Evolutionary conservation across 352 stramenopile genomes (phyloP).

Genomic region (Phytophthora boehmeriae): DNA sequence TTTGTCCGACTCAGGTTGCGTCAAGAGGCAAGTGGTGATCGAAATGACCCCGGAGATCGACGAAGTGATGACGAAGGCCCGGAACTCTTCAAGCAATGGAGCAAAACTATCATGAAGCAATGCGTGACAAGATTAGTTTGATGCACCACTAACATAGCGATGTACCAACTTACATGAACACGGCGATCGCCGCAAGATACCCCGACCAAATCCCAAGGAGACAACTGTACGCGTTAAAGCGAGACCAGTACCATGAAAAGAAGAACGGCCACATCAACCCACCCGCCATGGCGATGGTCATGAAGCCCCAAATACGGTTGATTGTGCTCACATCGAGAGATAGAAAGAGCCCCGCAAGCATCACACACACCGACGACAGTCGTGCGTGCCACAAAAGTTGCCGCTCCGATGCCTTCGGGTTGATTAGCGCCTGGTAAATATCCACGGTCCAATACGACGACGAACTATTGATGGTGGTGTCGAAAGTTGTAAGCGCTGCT

Average conservation of each 20-base stretch:
- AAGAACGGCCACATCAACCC: conserved; percentile 79
- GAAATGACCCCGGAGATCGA: conserved; percentile 55
- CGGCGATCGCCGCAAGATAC: conserved; percentile 53
- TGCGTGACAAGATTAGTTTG: neutral
- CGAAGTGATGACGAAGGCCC: conserved; percentile 64
- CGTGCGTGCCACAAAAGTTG: conserved; percentile 74
- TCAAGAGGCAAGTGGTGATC: conserved; percentile 46
- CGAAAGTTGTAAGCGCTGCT: conserved; percentile 79
- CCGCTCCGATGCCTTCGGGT: conserved; percentile 55
- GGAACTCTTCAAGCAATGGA: conserved; percentile 58
- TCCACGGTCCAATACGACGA: conserved; percentile 86
- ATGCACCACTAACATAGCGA: neutral
- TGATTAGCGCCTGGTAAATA: conserved; percentile 78
- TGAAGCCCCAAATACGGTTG: conserved; percentile 85
- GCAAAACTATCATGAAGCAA: conserved; percentile 38
- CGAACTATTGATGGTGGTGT: conserved; percentile 80
- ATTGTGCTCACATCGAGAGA: conserved; percentile 77
- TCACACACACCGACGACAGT: conserved; percentile 59
- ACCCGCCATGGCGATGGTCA: conserved; percentile 74
- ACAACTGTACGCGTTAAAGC: conserved; percentile 74
- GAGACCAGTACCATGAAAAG: conserved; percentile 83
- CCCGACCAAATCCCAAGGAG: conserved; percentile 57
- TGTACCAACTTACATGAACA: conserved; percentile 66
- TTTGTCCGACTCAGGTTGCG: conserved; percentile 49
- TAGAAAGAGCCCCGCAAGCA: conserved; percentile 60